phyloP scores from a whole-genome alignment of 2,329 filamentous ascomycete species.

The Oidium heveae region DNA sequence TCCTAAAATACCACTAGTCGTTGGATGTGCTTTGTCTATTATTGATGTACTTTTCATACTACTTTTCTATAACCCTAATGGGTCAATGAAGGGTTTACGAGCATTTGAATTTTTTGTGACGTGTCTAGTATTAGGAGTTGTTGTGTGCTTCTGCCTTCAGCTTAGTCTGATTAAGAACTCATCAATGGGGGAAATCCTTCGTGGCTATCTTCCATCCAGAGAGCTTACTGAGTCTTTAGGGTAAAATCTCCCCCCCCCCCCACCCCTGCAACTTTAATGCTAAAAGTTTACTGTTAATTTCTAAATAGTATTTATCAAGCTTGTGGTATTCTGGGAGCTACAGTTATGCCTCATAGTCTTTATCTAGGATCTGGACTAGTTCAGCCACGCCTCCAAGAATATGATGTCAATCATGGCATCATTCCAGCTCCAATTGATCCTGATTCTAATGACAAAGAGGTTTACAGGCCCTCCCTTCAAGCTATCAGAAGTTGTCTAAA shows the following conservation, averaged over 20 bases:
- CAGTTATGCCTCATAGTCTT: conserved; percentile 45
- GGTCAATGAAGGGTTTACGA: conserved; percentile 30
- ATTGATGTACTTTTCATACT: conserved; percentile 42
- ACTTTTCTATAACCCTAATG: conserved; percentile 34
- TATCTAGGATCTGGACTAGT: conserved; percentile 46
- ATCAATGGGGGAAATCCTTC: conserved; percentile 31
- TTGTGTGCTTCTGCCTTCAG: conserved; percentile 46
- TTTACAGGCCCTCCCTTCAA: conserved; percentile 43
- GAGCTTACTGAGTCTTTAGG: conserved; percentile 31
- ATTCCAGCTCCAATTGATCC: conserved; percentile 11
- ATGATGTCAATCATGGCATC: conserved; percentile 31
- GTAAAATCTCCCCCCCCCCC: conserved; percentile 10
- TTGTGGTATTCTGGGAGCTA: conserved; percentile 54
- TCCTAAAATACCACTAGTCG: conserved; percentile 36
- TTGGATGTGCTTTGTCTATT: conserved; percentile 42
- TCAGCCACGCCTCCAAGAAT: conserved; percentile 38
- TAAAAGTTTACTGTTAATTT: not conserved
- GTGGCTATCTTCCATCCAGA: conserved; percentile 36
- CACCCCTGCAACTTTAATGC: too few relatives aligned
- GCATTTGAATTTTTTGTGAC: conserved; percentile 40
- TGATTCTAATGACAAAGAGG: conserved; percentile 18
- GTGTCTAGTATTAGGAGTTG: conserved; percentile 38
- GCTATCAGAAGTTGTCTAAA: conserved; percentile 54
- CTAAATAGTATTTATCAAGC: conserved; percentile 32
- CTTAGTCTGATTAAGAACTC: conserved; percentile 33